These are phyloP conservation scores for Polyrhizophydium stewartii DNA, from an alignment of 371 early-diverging fungal genomes.

Conservation along the genomic window DNA sequence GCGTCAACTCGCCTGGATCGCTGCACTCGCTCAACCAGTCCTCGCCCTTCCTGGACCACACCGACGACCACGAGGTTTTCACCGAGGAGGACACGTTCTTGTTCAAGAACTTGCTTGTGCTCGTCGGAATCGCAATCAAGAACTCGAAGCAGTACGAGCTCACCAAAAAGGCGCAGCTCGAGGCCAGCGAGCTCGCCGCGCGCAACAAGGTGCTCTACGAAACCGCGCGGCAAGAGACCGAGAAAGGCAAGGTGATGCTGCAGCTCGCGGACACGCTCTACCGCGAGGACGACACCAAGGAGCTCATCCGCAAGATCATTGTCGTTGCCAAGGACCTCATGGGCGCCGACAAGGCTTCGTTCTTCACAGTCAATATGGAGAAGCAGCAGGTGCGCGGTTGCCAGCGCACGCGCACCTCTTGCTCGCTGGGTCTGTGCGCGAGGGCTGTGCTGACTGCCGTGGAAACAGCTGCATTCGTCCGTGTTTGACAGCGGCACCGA, in stretches of 20 bases:
- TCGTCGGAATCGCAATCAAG: constrained; percentile 17
- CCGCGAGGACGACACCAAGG: constrained; percentile 6
- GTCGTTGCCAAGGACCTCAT: constrained; percentile 14
- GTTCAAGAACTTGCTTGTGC: constrained; percentile 8
- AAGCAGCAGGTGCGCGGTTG: constrained; percentile 8
- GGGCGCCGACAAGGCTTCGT: constrained; percentile 17
- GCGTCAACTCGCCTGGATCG: neutral
- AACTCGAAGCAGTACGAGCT: constrained; percentile 17
- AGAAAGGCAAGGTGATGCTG: constrained; percentile 18
- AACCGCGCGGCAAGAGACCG: constrained; percentile 8
- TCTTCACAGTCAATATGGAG: constrained; percentile 24
- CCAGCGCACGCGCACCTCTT: no score
- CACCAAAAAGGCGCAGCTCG: constrained; percentile 9
- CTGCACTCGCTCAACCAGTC: neutral
- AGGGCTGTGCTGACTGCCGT: no score
- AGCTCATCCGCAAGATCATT: constrained; percentile 17
- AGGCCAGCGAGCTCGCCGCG: constrained; percentile 4
- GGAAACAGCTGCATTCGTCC: constrained; percentile 15
- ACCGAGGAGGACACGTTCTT: constrained; percentile 12
- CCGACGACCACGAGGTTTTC: neutral
- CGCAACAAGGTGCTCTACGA: constrained; percentile 3
- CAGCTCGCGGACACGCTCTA: constrained; percentile 19
- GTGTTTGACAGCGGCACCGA: constrained; percentile 21
- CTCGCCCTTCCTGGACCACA: neutral
- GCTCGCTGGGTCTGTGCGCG: no score